Percentiles rank a stretch among this genome's conserved stretches.
Conservation (phyloP, 106 monocot species). For the Ottelia alismoides region DNA sequence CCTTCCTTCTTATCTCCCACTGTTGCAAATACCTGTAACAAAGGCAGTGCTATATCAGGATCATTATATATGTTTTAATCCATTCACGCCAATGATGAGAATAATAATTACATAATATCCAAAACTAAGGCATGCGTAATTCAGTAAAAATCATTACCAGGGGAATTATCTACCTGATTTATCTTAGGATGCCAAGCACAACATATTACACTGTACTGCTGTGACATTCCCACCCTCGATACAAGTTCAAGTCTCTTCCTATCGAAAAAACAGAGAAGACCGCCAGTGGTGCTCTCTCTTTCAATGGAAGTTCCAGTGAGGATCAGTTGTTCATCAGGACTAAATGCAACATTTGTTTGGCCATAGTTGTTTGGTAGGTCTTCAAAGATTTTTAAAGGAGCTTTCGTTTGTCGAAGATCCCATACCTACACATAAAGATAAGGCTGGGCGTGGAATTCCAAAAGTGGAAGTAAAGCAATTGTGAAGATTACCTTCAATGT, state of each 20-base stretch:
- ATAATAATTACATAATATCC: background rate
- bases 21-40: constrained; percentile 88
- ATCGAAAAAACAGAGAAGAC: constrained; percentile 76
- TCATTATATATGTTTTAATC: background rate
- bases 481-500: constrained; percentile 59
- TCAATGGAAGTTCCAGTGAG: constrained; percentile 93
- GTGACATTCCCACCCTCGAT: constrained; percentile 83
- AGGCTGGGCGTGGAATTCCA: background rate
- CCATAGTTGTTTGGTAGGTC: constrained; percentile 85
- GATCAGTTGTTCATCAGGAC: constrained; percentile 88
- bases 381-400: constrained; percentile 64
- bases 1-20: constrained; percentile 95
- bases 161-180: constrained; percentile 39
- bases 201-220: constrained; percentile 64
- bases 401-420: constrained; percentile 81
- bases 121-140: background rate
- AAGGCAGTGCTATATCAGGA: too few species aligned
- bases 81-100: background rate
- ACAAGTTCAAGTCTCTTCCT: constrained; percentile 87
- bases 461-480: background rate
- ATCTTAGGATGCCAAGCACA: constrained; percentile 91
- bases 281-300: constrained; percentile 56
- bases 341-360: constrained; percentile 90
- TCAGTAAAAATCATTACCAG: background rate
- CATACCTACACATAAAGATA: constrained; percentile 40